Base-by-base conservation (phyloP, 1,284 basidiomycete species). In the Rhodotorula sp. region DNA sequence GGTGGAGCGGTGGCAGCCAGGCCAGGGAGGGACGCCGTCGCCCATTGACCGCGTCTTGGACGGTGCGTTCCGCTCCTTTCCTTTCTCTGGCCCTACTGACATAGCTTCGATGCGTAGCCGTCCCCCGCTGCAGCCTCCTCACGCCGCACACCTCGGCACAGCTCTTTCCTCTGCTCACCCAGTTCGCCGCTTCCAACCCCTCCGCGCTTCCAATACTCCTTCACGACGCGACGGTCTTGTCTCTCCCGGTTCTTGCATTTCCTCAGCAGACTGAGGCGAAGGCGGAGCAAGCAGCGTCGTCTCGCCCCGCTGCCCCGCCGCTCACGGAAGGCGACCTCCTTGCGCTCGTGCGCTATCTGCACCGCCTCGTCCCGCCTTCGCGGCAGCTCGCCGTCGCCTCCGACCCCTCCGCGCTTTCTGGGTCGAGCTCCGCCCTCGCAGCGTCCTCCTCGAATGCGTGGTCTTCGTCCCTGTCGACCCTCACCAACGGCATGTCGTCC, bases 171-270 rank as follows among this genome's bases (percentile, higher is more conserved):
- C 66, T 75, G 2, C 48, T 75, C 57, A 27, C 61, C 2, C 74
- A 75, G 23, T 70, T 74, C 61, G 56, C 69, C 41, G 72, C 72
- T 8, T 66, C 61, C 19, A 60, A 74, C 42, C 56, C 72, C 7
- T 62, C 57, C 1, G 49, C 55, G 3, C 53, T 66, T 5, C 71
- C 72, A 0, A 57, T 75, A 48, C 65, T 75, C 23, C 61, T 74
- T 3, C 71, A 71, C 65, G n/a, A n/a, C 54, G 3, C 34, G 10
- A 44, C 58, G 2, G 53, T 71, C 25, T 56, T 75, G 25, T 60
- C 61, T n/a, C 50, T 73, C 0, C 68, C 71, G 7, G 42, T 46
- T 17, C 56, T 68, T 8, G 4, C 16, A 12, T n/a, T 34, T 42
- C 23, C 41, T 4, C 10, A 21, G 7, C n/a, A n/a, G 13, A 1